Percentiles rank a stretch among this genome's conserved stretches.
These are phyloP conservation scores for Hypoxylon sp. DNA, from an alignment of 2,329 filamentous ascomycete genomes.

Conservation along the genomic window DNA sequence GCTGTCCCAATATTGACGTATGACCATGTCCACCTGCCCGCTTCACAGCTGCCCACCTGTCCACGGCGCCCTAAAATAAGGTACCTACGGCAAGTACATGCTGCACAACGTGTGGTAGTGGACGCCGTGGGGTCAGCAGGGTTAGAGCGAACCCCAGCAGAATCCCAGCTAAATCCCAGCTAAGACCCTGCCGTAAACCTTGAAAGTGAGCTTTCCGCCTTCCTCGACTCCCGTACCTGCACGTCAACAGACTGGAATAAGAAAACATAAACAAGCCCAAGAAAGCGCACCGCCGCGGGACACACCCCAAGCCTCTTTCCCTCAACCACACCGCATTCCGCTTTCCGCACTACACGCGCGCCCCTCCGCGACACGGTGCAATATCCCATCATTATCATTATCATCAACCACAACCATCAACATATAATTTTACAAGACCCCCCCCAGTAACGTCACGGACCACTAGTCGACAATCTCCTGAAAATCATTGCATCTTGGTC, in stretches of 20 bases:
- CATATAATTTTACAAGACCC: conserved; percentile 12
- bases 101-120: background rate
- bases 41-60: background rate
- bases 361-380: conserved; percentile 38
- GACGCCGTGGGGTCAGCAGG: conserved; percentile 7
- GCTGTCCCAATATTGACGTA: conserved; percentile 22
- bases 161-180: conserved; percentile 13
- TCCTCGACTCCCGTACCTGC: conserved; percentile 27
- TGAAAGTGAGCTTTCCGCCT: background rate
- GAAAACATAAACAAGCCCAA: conserved; percentile 16
- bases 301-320: conserved; percentile 25
- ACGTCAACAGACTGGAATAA: conserved; percentile 35
- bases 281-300: conserved; percentile 37
- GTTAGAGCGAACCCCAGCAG: conserved; percentile 2
- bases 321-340: conserved; percentile 6
- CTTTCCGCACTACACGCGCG: conserved; percentile 38
- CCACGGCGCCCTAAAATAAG: conserved; percentile 2
- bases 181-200: background rate
- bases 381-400: conserved; percentile 23
- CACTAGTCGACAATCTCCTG: conserved; percentile 40
- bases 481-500: conserved; percentile 53
- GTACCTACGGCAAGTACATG: conserved; percentile 7
- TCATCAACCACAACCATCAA: conserved; percentile 1
- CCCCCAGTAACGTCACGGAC: conserved; percentile 44
- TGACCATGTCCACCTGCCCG: background rate